These are phyloP conservation scores for Eleusine indica DNA, from an alignment of 176 grass and related monocot species.

Conservation along the genomic window DNA sequence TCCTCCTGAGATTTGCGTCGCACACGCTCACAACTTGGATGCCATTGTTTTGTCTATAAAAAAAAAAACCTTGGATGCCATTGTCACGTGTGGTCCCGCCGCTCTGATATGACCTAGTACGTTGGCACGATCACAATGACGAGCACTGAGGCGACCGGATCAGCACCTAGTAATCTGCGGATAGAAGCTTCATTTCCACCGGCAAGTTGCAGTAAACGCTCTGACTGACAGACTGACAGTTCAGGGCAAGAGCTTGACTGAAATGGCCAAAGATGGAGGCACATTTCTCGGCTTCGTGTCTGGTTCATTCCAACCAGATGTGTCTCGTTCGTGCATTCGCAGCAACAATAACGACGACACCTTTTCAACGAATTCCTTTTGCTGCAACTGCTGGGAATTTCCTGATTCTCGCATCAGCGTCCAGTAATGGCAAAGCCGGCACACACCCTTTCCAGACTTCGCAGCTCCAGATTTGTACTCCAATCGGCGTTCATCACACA, in stretches of 20 bases:
- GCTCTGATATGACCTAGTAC: not conserved
- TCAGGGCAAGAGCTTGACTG: not conserved
- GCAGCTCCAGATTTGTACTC: not conserved
- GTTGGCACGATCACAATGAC: not conserved
- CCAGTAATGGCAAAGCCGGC: not conserved
- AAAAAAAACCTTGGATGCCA: not conserved
- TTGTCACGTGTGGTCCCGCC: not conserved
- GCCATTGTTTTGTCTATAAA: not conserved
- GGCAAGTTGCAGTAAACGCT: not conserved
- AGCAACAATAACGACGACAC: not conserved
- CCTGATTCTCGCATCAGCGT: not conserved
- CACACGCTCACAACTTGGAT: not conserved
- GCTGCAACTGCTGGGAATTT: not conserved
- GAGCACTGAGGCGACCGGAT: too few species aligned
- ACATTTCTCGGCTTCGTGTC: not conserved
- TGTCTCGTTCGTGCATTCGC: not conserved
- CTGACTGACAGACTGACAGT: not conserved
- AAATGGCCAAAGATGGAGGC: not conserved
- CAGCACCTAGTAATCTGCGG: not conserved
- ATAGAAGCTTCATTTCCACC: not conserved
- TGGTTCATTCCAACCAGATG: not conserved
- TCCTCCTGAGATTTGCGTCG: not conserved
- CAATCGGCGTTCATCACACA: not conserved
- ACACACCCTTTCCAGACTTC: not conserved
- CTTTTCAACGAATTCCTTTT: not conserved